Base-by-base conservation (phyloP, 352 stramenopile genomes). In the Phytophthora fragariae region DNA sequence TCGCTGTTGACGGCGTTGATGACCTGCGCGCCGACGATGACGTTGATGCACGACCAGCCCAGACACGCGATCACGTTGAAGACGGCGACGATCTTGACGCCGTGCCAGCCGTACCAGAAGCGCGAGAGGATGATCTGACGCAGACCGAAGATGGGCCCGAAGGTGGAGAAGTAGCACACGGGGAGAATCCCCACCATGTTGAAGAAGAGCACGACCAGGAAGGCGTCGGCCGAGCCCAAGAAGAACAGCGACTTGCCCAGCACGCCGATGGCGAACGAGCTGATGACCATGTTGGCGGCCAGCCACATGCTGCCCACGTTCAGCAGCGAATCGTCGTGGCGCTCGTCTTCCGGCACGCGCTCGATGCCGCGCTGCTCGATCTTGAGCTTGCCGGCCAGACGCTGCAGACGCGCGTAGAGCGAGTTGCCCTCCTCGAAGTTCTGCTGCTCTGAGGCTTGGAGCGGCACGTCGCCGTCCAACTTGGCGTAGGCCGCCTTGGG, bases 121-220 rank as follows among this genome's bases (percentile, higher is more conserved):
- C 79, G 79, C 56, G 79, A 86, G 21, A 86, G 57, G n/a, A 86
- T 66, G 67, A 86, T 86, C 71, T 86, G 79, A 11, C 79, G 79
- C 63, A 86, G 70, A 1, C 79, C 79, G 63, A 86, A 86, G 67
- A 73, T 65, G 15, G 76, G 59, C 21, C 79, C 79, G 31, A 86
- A 83, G 52, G 76, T 82, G 54, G 76, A 82, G 66, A 86, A 86
- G 76, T 62, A 79, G 67, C 69, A 79, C 57, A 83, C 76, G 11
- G 79, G 79, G n/a, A 86, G 44, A 35, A 82, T 82, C 31, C 79
- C 79, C 3, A 82, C 70, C 52, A 86, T 70, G 63, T 86, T 86
- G 52, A 77, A 76, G 57, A 78, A 82, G 47, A 86, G 60, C 21
- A 83, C 70, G 17, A 83, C 73, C 29, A 86, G 73, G 58, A 86